These are phyloP conservation scores for Aspergillus cavernicola DNA, from an alignment of 495 filamentous ascomycete genomes.

Conservation along the genomic window DNA sequence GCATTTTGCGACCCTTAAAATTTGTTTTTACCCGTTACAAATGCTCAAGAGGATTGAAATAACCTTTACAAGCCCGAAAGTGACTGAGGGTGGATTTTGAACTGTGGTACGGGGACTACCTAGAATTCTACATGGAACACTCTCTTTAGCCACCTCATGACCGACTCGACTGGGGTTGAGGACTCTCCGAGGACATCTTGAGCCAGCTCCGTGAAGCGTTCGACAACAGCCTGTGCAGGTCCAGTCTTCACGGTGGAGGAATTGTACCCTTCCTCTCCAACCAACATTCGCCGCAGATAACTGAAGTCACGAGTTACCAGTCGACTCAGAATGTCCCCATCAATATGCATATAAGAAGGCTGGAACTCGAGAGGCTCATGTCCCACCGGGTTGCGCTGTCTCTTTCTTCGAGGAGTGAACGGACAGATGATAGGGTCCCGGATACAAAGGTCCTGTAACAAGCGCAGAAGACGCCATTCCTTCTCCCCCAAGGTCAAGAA, in stretches of 20 bases:
- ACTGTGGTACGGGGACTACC: not conserved
- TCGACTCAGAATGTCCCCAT: constrained; percentile 62
- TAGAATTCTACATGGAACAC: constrained; percentile 26
- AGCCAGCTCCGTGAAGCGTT: constrained; percentile 28
- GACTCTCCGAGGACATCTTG: constrained; percentile 23
- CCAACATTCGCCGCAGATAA: constrained; percentile 38
- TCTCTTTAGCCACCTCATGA: constrained; percentile 32
- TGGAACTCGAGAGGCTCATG: constrained; percentile 30
- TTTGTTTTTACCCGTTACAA: not conserved
- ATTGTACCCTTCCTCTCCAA: constrained; percentile 17
- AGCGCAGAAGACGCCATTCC: constrained; percentile 57
- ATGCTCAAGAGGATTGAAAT: not conserved
- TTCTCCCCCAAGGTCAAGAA: constrained; percentile 53
- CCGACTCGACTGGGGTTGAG: constrained; percentile 18
- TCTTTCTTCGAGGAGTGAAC: constrained; percentile 26
- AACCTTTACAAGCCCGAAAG: not conserved
- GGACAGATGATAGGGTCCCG: constrained; percentile 38
- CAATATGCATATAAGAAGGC: constrained; percentile 55
- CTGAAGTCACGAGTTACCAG: constrained; percentile 47
- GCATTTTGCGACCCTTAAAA: not conserved
- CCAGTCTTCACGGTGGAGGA: constrained; percentile 10
- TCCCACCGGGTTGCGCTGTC: constrained; percentile 24
- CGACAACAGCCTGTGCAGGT: constrained; percentile 16
- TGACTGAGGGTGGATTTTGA: not conserved
- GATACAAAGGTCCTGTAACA: constrained; percentile 58